Base-by-base conservation (phyloP, 129 eudicot genomes). In the Rutidosis leptorrhynchoides region DNA sequence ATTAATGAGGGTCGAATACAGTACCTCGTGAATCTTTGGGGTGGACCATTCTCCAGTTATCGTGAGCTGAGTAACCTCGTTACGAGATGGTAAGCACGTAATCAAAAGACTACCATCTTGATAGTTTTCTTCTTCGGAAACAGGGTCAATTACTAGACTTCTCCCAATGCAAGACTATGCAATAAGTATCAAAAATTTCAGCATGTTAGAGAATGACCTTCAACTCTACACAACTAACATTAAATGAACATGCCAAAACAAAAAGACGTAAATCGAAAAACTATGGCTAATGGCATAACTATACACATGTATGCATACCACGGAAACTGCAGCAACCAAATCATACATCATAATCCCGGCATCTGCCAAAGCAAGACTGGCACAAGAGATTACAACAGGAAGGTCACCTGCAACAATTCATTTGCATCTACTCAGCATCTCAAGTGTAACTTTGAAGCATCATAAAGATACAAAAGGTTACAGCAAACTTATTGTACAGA, bases 341-440 rank as follows among this genome's bases (percentile, higher is more conserved):
- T 89, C 99, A 83, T 86, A 94, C 83, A 94, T 77, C 95, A 86
- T 78, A 65, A 94, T 94, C 70, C 99, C 99, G 16, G 99, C 99
- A 84, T 93, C 96, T 26, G 95, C 96, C 64, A 93, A 79, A 69
- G 99, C 99, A 69, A 93, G 93, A 75, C 99, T 93, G 16, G 99
- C 99, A 64, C 99, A 93, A 53, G 99, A 80, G 60, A 90, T 82
- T 63, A 93, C 83, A 45, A 86, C 95, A 49, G 99, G 95, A 73
- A 93, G 99, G 79, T 40, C n/a, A 12, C 3, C 12, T 40, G 45
- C n/a, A 40, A 5, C n/a, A n/a, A n/a, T n/a, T n/a, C n/a, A n/a
- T n/a, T n/a, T 7, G 6, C n/a, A n/a, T n/a, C 46, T 12, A 40
- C n/a, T 40, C 46, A 40, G 46, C 5, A 40, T 11, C 46, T 40